A percentile compares a stretch with the other conserved stretches of the same genome.
Evolutionary conservation across 2,329 filamentous ascomycete genomes (phyloP).

Genomic region (Apiospora marii): DNA sequence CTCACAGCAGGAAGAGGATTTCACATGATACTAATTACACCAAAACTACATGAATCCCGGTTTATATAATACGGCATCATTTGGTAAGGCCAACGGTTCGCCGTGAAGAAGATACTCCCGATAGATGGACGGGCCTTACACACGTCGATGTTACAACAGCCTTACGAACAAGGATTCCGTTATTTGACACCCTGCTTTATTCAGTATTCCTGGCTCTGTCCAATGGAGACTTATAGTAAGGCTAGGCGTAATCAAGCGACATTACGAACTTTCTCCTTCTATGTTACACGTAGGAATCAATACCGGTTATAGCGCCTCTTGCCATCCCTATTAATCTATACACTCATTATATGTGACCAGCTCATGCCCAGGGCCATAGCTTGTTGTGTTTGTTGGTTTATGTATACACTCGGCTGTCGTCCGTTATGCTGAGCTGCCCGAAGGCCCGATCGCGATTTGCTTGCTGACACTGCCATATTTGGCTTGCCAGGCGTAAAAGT

Average conservation of each 20-base stretch:
- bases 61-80: too few relatives aligned
- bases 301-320: background rate
- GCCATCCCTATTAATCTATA: background rate
- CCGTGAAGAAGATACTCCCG: too few relatives aligned
- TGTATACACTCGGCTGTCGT: background rate
- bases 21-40: too few relatives aligned
- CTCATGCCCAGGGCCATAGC: background rate
- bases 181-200: background rate
- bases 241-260: background rate
- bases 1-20: too few relatives aligned
- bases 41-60: too few relatives aligned
- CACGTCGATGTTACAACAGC: too few relatives aligned
- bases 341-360: background rate
- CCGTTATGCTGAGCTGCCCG: background rate
- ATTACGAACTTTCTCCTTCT: background rate
- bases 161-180: too few relatives aligned
- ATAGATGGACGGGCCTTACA: too few relatives aligned
- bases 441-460: constrained; percentile 30
- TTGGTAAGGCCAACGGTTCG: too few relatives aligned
- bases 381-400: background rate
- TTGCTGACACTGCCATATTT: constrained; percentile 88
- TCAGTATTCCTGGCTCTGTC: background rate
- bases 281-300: background rate
- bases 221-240: background rate
- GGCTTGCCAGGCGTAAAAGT: constrained; percentile 98